These are phyloP conservation scores for Spongispora temasekensis DNA, from an alignment of 1,284 basidiomycete genomes.

Conservation along the genomic window DNA sequence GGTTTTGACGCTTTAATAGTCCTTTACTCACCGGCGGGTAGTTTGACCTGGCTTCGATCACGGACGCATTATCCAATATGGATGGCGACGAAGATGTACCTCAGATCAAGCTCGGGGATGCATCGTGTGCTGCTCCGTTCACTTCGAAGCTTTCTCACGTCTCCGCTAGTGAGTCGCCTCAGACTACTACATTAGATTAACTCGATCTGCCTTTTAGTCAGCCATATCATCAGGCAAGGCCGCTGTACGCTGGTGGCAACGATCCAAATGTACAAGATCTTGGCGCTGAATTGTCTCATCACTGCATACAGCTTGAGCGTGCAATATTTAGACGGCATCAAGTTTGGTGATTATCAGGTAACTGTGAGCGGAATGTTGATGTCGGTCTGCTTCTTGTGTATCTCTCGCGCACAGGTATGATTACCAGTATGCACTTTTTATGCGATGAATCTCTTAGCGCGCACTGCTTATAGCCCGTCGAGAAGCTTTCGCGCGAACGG, in stretches of 20 bases:
- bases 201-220: constrained; percentile 53
- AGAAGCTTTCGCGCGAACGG: constrained; percentile 88
- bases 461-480: constrained; percentile 66
- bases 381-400: constrained; percentile 96
- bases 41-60: constrained; percentile 89
- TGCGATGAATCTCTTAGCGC: constrained; percentile 3
- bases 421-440: background rate
- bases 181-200: background rate
- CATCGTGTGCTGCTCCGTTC: constrained; percentile 95
- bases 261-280: constrained; percentile 98
- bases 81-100: constrained; percentile 92
- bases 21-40: constrained; percentile 34
- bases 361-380: constrained; percentile 94
- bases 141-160: constrained; percentile 95
- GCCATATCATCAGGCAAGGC: constrained; percentile 95
- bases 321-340: constrained; percentile 96
- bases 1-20: background rate
- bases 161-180: constrained; percentile 70
- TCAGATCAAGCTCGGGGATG: constrained; percentile 96
- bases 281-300: constrained; percentile 94
- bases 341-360: constrained; percentile 96
- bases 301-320: constrained; percentile 95
- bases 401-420: constrained; percentile 90
- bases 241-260: constrained; percentile 96
- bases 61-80: constrained; percentile 88